A percentile compares a stretch with the other conserved stretches of the same genome.
Conservation (phyloP, 768 basidiomycete species). For the Mycena chlorophos region DNA sequence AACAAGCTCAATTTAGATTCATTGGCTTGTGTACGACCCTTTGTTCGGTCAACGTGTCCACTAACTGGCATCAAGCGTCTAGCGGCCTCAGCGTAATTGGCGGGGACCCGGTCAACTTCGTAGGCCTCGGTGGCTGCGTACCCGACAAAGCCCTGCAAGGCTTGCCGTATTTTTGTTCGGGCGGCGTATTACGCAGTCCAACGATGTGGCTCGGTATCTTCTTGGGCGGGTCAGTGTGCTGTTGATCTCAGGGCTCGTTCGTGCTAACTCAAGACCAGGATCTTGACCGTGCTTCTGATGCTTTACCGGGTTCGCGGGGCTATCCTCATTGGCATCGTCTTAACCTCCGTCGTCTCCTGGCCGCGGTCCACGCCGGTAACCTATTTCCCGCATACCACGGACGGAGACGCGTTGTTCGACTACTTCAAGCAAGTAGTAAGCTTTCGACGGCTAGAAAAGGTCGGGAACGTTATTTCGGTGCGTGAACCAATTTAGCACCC, state of each 20-base stretch:
- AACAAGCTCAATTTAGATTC: constrained; percentile 44
- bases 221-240: constrained; percentile 67
- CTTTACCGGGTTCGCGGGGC: constrained; percentile 83
- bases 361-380: constrained; percentile 80
- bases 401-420: constrained; percentile 73
- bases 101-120: constrained; percentile 66
- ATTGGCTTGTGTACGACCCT: constrained; percentile 64
- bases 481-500: too few relatives aligned
- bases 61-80: constrained; percentile 43
- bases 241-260: not conserved
- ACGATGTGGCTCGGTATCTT: constrained; percentile 90
- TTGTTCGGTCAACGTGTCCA: not conserved
- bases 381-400: constrained; percentile 70
- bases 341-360: constrained; percentile 87
- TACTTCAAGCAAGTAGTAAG: constrained; percentile 85
- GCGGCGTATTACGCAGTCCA: constrained; percentile 66
- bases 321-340: constrained; percentile 78
- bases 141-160: constrained; percentile 46
- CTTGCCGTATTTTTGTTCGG: constrained; percentile 61
- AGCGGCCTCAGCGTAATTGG: constrained; percentile 76
- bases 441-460: constrained; percentile 61
- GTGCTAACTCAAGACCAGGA: constrained; percentile 35
- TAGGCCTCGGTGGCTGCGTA: constrained; percentile 76
- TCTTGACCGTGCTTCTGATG: constrained; percentile 78
- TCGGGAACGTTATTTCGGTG: constrained; percentile 72